phyloP scores from a whole-genome alignment of 78 protist genomes.

The Chrysochromulina tobinii region DNA sequence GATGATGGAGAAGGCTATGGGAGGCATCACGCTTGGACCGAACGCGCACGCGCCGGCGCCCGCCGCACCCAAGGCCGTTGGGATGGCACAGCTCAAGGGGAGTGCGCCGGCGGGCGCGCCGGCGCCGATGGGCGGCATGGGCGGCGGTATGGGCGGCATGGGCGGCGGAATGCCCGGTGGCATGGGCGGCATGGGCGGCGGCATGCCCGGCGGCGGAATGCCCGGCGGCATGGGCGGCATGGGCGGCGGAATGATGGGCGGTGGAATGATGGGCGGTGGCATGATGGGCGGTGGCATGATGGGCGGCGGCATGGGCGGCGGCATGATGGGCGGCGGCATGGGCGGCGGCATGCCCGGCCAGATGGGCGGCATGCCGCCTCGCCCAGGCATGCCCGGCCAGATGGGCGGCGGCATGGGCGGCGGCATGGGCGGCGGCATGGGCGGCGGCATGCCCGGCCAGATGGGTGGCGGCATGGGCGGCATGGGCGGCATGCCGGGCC shows the following conservation, averaged over 20 bases:
- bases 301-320: too few relatives aligned
- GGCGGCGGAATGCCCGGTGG: neutral
- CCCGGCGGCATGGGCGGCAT: neutral
- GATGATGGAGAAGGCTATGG: conserved; percentile 1
- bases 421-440: too few relatives aligned
- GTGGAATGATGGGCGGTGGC: neutral
- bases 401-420: neutral
- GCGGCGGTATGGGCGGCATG: neutral
- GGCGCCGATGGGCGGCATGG: neutral
- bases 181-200: conserved; percentile 7
- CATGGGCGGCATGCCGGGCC: too few relatives aligned
- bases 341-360: too few relatives aligned
- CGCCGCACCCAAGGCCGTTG: neutral
- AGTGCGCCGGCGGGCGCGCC: neutral
- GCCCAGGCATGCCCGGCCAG: neutral
- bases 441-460: too few relatives aligned
- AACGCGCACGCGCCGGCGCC: neutral
- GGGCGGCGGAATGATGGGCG: conserved; percentile 6
- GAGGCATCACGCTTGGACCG: neutral
- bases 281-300: too few relatives aligned
- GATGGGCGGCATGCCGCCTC: too few relatives aligned
- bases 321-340: too few relatives aligned
- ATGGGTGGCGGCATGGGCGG: too few relatives aligned
- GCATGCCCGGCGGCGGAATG: neutral
- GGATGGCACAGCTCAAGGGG: neutral